A percentile compares a stretch with the other conserved stretches of the same genome.
Conservation (phyloP, 1,284 basidiomycete genomes). For the Marasmius oreades region DNA sequence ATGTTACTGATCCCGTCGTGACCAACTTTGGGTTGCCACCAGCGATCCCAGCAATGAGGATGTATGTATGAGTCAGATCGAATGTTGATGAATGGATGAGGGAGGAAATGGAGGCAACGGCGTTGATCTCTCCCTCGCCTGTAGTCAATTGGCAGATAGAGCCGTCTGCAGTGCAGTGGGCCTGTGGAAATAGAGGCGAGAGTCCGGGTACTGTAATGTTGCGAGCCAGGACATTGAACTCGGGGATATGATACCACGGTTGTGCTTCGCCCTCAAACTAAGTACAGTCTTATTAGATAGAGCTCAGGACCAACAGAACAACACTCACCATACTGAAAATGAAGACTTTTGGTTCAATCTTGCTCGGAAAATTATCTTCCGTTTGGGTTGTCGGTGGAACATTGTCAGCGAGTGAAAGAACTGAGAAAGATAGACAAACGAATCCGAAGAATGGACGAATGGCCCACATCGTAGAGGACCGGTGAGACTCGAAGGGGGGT, state of each 20-base stretch:
- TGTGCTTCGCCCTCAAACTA: conserved; percentile 9
- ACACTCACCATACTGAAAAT: no score
- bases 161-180: conserved; percentile 20
- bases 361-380: no score
- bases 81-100: conserved; percentile 33
- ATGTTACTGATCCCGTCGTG: conserved; percentile 39
- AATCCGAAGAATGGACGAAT: no score
- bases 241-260: conserved; percentile 14
- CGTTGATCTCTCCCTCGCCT: conserved; percentile 41
- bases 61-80: conserved; percentile 40
- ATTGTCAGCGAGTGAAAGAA: no score
- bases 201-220: conserved; percentile 13
- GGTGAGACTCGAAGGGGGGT: no score
- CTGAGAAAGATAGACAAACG: no score
- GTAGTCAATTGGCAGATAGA: conserved; percentile 36
- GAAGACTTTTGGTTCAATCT: no score
- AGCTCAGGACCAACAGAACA: no score
- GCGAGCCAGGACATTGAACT: conserved; percentile 13
- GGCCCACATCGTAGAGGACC: no score
- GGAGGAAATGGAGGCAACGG: conserved; percentile 35
- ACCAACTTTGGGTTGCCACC: conserved; percentile 40
- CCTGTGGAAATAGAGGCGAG: conserved; percentile 12
- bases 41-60: conserved; percentile 43
- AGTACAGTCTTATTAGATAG: no score
- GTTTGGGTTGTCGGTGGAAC: neutral